Conservation (phyloP, 495 filamentous ascomycete genomes). For the Tuber indicum region DNA sequence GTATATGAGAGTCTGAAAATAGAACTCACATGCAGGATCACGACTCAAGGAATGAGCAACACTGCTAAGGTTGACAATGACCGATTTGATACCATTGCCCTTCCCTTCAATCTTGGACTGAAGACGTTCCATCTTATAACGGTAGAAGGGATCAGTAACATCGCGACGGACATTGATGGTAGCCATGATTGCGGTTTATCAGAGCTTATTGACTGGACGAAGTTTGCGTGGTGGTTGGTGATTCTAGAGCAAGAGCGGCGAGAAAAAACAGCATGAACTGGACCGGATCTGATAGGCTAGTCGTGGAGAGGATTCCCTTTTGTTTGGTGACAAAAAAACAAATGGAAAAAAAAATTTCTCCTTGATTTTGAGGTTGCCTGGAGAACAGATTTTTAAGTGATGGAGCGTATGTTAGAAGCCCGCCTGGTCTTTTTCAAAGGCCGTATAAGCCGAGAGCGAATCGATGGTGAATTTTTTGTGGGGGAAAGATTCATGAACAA, state of each 20-base stretch:
- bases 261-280: conserved; percentile 41
- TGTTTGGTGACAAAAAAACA: conserved; percentile 29
- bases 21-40: conserved; percentile 63
- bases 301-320: conserved; percentile 17
- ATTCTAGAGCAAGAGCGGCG: conserved; percentile 33
- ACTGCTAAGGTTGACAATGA: conserved; percentile 93
- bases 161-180: conserved; percentile 97
- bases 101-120: conserved; percentile 99
- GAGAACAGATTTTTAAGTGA: conserved; percentile 31
- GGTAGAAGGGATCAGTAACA: conserved; percentile 97
- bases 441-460: conserved; percentile 42
- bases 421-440: conserved; percentile 41
- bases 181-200: conserved; percentile 62
- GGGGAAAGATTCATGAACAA: conserved; percentile 44
- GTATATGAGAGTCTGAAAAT: not conserved
- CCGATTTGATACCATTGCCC: conserved; percentile 95
- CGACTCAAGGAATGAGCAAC: conserved; percentile 88
- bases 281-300: conserved; percentile 17
- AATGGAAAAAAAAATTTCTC: conserved; percentile 7
- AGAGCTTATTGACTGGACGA: conserved; percentile 32
- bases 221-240: conserved; percentile 22
- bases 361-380: conserved; percentile 8
- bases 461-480: conserved; percentile 40
- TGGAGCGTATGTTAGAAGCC: conserved; percentile 35
- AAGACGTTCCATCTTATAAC: conserved; percentile 99